Base-by-base conservation (phyloP, 129 eudicot species). In the Oenanthe sinensis region DNA sequence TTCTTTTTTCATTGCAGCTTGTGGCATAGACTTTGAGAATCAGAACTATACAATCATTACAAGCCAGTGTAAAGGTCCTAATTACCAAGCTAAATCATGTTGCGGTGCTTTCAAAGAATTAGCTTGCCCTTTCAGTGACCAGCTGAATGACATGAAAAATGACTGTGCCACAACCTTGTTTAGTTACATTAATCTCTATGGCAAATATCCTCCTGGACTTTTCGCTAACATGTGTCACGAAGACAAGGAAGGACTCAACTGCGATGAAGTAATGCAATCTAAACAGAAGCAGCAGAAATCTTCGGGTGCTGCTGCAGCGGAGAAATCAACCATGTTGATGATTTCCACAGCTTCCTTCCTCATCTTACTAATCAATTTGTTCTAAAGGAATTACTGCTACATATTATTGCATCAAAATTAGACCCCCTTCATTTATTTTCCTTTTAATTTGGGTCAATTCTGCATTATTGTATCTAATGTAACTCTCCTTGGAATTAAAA, bases 41-140 rank as follows among this genome's bases (percentile, higher is more conserved):
- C 85, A 88, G 76, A 90, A 90, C 92, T 90, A 88, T 84, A 93
- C 98, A 1, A 87, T 90, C 81, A 83, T 93, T 26, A 90, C 98
- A 63, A 93, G 93, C 85, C 88, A 86, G 62, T 93, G 98, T 87
- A 93, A 89, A 82, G 98, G 96, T 68, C 98, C 98, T 0, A 79
- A 85, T 11, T 93, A 88, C 90, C 45, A 81, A 10, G 79, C 87
- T 0, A 85, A 84, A 6, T 30, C 72, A 4, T 93, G 98, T 79
- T 93, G 98, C 69, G 48, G 43, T n/a, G 89, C 96, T 6, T 86
- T 93, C 76, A 84, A 88, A 85, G 73, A 87, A 79, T 83, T 93
- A 14, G 86, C 89, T 5, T 93, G 98, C 82, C 92, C 92, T 54
- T 78, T 79, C 33, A 47, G 76, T 37, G 87, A 87, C 30, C 79